phyloP scores from a whole-genome alignment of 805 yeast genomes.

The Metschnikowia sp. region DNA sequence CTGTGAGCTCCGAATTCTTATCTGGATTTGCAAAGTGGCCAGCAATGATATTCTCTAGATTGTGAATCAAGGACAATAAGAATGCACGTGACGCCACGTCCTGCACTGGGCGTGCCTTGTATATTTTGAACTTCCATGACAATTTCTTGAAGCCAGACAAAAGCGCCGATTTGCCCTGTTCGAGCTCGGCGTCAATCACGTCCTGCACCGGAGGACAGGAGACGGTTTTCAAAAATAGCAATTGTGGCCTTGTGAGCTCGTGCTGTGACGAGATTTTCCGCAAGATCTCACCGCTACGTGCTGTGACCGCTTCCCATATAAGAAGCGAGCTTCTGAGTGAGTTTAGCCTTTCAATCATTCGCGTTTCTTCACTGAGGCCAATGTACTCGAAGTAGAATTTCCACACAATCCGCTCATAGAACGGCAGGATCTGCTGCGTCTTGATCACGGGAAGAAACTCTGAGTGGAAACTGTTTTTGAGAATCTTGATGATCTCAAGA shows the following conservation, averaged over 20 bases:
- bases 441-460: constrained; percentile 26
- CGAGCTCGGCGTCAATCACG: constrained; percentile 15
- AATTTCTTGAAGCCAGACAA: constrained; percentile 30
- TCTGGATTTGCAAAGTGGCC: not conserved
- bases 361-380: constrained; percentile 19
- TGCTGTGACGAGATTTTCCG: constrained; percentile 15
- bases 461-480: constrained; percentile 26
- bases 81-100: constrained; percentile 15
- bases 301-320: constrained; percentile 37
- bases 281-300: constrained; percentile 13
- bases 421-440: constrained; percentile 24
- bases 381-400: constrained; percentile 37
- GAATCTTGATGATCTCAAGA: constrained; percentile 26
- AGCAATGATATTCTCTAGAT: constrained; percentile 8
- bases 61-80: constrained; percentile 15
- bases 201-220: constrained; percentile 14
- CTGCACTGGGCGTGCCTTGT: constrained; percentile 5
- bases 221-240: constrained; percentile 24
- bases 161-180: constrained; percentile 14
- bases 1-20: not conserved
- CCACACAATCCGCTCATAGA: constrained; percentile 42
- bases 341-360: constrained; percentile 23
- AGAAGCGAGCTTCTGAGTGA: constrained; percentile 26
- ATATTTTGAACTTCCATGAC: constrained; percentile 30
- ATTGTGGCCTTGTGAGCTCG: constrained; percentile 23